Evolutionary conservation across 352 stramenopile species (phyloP), one percentile per base, ranked within the genome.

Genomic region (Pythium folliculosum): DNA sequence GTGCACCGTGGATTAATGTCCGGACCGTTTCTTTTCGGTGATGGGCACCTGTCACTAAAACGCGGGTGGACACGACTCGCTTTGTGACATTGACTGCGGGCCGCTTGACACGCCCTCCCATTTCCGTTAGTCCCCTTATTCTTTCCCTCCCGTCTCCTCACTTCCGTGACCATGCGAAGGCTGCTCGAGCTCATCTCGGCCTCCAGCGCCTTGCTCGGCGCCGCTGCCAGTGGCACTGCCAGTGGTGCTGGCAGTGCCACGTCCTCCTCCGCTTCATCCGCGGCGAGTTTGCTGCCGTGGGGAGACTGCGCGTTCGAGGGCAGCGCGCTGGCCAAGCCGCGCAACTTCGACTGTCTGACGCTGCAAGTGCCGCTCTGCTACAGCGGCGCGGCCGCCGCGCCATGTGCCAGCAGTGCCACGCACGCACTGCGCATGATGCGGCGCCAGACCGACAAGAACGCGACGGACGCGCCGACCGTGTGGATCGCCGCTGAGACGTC

Each of bases 351-450:
- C 45, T 65, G 58, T 45, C 27, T 49, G 32, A 50, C 58, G 12
- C 12, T 65, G 5, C 21, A 53, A 19, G 58, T 65, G 19, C 58
- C 58, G 7, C 23, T 65, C 6, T 63, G 56, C 56, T 38, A 63
- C 56, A 25, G 25, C 51, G 51, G 44, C 23, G 13, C 19, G 25
- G 22, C 56, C 13, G 14, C 17, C 9, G 14, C 40, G 17, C 38
- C 54, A 14, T 63, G 56, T 14, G 22, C 51, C 6, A 32, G n/a
- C 17, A 61, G 37, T 23, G 37, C 23, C 7, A 52, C 27, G n/a
- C 56, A 47, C 19, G 5, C 27, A 9, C 56, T 63, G 2, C 16
- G 19, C 1, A 2, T 63, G 14, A 22, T 63, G 14, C 56, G 56
- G 4, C 44, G 56, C 5, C 25, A 54, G 12, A 45, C 56, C 17